phyloP scores from a whole-genome alignment of 2,329 filamentous ascomycete genomes.

The Pseudogymnoascus sp. region DNA sequence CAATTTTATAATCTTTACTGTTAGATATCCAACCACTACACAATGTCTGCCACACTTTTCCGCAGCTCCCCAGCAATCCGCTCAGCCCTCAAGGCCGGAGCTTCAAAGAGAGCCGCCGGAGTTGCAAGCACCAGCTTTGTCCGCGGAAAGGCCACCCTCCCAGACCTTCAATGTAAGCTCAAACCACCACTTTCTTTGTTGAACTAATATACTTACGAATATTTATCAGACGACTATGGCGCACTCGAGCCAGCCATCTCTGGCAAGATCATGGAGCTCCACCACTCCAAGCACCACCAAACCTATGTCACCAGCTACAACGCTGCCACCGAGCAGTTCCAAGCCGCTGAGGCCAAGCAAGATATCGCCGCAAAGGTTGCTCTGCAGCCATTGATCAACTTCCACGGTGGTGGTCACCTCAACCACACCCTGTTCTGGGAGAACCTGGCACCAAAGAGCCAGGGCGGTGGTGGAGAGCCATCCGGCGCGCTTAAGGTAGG shows the following conservation, averaged over 20 bases:
- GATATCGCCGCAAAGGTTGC: conserved; percentile 48
- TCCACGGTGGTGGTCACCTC: conserved; percentile 60
- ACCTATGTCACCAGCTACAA: conserved; percentile 91
- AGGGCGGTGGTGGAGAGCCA: conserved; percentile 56
- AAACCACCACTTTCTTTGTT: not conserved
- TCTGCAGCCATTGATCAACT: conserved; percentile 53
- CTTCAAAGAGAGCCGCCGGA: conserved; percentile 55
- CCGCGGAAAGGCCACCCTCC: conserved; percentile 85
- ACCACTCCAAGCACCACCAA: conserved; percentile 91
- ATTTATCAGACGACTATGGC: conserved; percentile 75
- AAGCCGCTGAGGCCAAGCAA: conserved; percentile 45
- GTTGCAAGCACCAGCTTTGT: conserved; percentile 69
- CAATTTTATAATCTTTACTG: not conserved
- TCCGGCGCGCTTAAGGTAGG: conserved; percentile 39
- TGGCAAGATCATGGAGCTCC: conserved; percentile 91
- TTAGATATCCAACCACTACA: conserved; percentile 13
- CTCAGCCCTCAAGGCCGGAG: conserved; percentile 62
- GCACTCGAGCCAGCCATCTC: conserved; percentile 82
- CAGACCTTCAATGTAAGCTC: conserved; percentile 69
- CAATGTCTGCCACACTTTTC: conserved; percentile 72
- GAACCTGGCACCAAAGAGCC: conserved; percentile 59
- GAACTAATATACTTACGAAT: not conserved
- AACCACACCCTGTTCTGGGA: conserved; percentile 65
- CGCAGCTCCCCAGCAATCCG: conserved; percentile 61
- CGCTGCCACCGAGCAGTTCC: conserved; percentile 64